Percentiles rank a stretch among this genome's conserved stretches.
phyloP scores from a whole-genome alignment of 192 early-diverging fungal genomes.

The Dissophora ornata region DNA sequence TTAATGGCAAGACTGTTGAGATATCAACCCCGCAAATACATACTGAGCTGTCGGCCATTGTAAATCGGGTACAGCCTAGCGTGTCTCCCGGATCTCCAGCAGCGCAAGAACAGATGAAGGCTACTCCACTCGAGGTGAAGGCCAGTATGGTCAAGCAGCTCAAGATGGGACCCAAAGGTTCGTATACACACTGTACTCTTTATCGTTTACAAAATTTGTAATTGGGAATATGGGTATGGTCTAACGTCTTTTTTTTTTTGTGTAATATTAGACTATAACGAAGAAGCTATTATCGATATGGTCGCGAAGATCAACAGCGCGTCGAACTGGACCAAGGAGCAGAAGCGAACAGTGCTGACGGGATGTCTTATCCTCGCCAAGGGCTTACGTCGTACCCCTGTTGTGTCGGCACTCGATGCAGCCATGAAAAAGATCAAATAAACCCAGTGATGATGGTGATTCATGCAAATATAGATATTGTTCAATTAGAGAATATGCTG shows the following conservation, averaged over 20 bases:
- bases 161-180: constrained; percentile 28
- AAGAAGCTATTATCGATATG: constrained; percentile 16
- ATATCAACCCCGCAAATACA: too few relatives aligned
- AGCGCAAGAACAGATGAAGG: not conserved
- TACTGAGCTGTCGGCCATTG: too few relatives aligned
- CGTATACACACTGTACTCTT: not conserved
- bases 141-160: constrained; percentile 21
- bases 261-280: constrained; percentile 19
- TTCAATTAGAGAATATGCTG: too few relatives aligned
- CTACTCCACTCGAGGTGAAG: constrained; percentile 9
- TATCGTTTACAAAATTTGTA: not conserved
- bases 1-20: too few relatives aligned
- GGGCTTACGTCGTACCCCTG: constrained; percentile 22
- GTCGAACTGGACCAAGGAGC: constrained; percentile 26
- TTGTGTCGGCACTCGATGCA: constrained; percentile 11
- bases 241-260: not conserved
- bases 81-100: not conserved
- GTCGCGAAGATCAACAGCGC: constrained; percentile 17
- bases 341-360: constrained; percentile 15
- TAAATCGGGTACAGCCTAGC: not conserved
- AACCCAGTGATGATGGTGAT: not conserved
- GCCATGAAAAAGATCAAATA: constrained; percentile 10
- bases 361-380: constrained; percentile 17
- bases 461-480: too few relatives aligned
- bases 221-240: too few relatives aligned